Evolutionary conservation across 495 filamentous ascomycete genomes (phyloP).

Genomic region (Aspergillus haitiensis): DNA sequence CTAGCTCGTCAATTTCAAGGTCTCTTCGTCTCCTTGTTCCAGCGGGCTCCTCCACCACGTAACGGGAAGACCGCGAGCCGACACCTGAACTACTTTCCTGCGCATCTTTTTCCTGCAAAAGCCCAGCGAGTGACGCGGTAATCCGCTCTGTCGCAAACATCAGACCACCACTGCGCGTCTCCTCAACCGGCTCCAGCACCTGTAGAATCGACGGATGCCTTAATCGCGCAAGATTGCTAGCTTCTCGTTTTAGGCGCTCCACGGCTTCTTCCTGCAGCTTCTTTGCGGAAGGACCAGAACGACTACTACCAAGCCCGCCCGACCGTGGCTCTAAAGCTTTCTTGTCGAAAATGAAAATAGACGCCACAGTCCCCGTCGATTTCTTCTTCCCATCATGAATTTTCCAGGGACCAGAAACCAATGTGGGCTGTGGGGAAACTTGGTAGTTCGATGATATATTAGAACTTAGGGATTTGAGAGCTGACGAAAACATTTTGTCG

Average conservation of each 20-base stretch:
- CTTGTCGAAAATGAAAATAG: conserved; percentile 91
- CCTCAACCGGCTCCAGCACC: conserved; percentile 91
- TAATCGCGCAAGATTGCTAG: conserved; percentile 78
- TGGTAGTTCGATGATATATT: conserved; percentile 91
- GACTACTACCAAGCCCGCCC: conserved; percentile 51
- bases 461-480: conserved; percentile 85
- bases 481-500: conserved; percentile 76
- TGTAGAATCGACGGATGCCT: conserved; percentile 91
- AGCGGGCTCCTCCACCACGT: conserved; percentile 77
- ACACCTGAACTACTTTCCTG: conserved; percentile 64
- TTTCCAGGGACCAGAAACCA: conserved; percentile 89
- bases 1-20: conserved; percentile 92
- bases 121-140: conserved; percentile 77
- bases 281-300: conserved; percentile 68
- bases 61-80: conserved; percentile 71
- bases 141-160: conserved; percentile 95
- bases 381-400: conserved; percentile 98
- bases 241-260: conserved; percentile 87
- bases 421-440: conserved; percentile 64
- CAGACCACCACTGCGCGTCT: conserved; percentile 82
- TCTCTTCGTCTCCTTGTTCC: conserved; percentile 74
- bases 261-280: conserved; percentile 83
- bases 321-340: conserved; percentile 75
- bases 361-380: conserved; percentile 79
- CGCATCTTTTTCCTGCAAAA: conserved; percentile 87